phyloP scores from a whole-genome alignment of 2,329 filamentous ascomycete genomes.

The Alternaria triticina region DNA sequence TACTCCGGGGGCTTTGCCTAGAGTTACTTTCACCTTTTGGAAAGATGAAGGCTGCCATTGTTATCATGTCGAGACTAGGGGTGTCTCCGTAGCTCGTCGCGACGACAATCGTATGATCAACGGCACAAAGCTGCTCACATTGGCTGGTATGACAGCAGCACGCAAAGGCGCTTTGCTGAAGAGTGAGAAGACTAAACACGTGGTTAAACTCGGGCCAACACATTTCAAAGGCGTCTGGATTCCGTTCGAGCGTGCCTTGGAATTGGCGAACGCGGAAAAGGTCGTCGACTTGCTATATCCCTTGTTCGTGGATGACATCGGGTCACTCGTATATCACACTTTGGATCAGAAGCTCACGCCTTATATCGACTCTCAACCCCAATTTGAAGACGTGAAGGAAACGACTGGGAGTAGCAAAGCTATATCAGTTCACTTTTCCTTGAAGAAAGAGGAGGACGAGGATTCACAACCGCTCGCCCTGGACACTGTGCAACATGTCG shows the following conservation, averaged over 20 bases:
- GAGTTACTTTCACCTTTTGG: neutral
- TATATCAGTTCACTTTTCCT: neutral
- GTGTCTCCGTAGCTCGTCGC: neutral
- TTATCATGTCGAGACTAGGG: neutral
- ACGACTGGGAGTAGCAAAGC: neutral
- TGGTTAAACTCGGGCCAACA: neutral
- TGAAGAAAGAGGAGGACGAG: neutral
- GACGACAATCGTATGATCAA: neutral
- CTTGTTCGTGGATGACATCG: neutral
- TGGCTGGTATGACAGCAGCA: neutral
- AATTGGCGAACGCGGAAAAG: neutral
- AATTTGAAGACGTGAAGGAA: neutral
- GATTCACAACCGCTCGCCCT: neutral
- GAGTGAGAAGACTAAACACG: neutral
- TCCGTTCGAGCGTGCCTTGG: neutral
- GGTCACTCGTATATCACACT: neutral
- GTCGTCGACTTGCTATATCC: neutral
- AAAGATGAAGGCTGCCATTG: neutral
- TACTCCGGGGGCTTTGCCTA: fast-evolving
- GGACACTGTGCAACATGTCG: neutral
- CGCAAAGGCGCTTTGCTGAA: neutral
- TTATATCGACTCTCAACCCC: neutral
- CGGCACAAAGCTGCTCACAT: neutral
- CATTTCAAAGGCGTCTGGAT: neutral
- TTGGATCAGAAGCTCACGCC: neutral